phyloP scores from a whole-genome alignment of 2,329 filamentous ascomycete species.

The Talaromyces amestolkiae region DNA sequence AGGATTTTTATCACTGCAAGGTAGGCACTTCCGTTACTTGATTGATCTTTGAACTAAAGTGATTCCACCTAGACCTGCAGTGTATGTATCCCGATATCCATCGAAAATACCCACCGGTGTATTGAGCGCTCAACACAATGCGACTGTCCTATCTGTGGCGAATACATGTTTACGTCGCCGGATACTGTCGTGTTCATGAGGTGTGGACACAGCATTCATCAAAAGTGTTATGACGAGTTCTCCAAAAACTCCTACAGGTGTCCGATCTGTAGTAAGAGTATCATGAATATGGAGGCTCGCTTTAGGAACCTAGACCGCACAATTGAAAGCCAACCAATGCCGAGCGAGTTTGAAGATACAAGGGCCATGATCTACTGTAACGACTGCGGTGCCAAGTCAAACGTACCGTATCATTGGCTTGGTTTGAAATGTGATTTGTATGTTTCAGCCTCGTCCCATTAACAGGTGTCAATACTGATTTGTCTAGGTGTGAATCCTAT shows the following conservation, averaged over 20 bases:
- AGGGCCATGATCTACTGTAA: conserved; percentile 87
- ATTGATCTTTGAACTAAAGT: background rate
- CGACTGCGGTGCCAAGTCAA: conserved; percentile 85
- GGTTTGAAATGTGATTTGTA: conserved; percentile 77
- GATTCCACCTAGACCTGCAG: conserved; percentile 67
- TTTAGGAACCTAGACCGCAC: conserved; percentile 88
- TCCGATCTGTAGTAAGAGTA: conserved; percentile 91
- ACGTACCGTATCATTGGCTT: conserved; percentile 89
- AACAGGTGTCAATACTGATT: conserved; percentile 17
- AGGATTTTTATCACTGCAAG: conserved; percentile 98
- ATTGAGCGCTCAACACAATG: conserved; percentile 93
- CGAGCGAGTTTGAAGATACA: conserved; percentile 73
- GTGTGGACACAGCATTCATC: conserved; percentile 94
- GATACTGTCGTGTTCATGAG: conserved; percentile 88
- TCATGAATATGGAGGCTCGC: conserved; percentile 95
- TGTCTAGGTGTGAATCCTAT: conserved; percentile 46
- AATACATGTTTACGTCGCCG: conserved; percentile 92
- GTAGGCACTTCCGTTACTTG: conserved; percentile 46
- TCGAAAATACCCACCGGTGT: conserved; percentile 82
- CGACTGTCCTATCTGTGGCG: conserved; percentile 93
- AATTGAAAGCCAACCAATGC: conserved; percentile 90
- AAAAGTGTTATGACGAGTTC: conserved; percentile 81
- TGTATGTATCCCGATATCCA: conserved; percentile 88
- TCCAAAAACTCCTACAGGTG: conserved; percentile 92
- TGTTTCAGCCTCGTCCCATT: conserved; percentile 21